These are phyloP conservation scores for Yarrowia sp. DNA, from an alignment of 805 yeast species.

Conservation along the genomic window DNA sequence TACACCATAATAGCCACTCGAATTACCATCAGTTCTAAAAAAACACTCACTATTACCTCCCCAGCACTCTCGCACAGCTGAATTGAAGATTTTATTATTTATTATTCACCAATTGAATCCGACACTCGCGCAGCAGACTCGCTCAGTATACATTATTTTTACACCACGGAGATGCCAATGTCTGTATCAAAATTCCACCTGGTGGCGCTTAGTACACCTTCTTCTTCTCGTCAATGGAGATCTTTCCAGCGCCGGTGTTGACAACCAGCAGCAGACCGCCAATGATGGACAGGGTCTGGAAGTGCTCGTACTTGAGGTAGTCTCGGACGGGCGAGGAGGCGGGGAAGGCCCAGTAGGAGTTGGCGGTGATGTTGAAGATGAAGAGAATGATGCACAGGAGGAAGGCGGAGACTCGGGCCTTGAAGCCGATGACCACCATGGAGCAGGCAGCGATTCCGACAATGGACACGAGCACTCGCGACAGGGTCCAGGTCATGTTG, in stretches of 20 bases:
- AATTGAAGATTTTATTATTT: no score
- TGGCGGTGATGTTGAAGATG: conserved; percentile 71
- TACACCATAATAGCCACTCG: no score
- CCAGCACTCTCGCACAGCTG: no score
- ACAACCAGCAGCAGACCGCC: conserved; percentile 91
- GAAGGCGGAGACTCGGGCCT: conserved; percentile 84
- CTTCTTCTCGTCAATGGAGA: conserved; percentile 92
- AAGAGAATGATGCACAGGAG: conserved; percentile 62
- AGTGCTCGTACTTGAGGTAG: conserved; percentile 85
- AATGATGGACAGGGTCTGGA: conserved; percentile 89
- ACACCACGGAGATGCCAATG: conserved; percentile 11
- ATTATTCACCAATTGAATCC: background rate
- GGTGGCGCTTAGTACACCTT: conserved; percentile 60
- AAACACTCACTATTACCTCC: no score
- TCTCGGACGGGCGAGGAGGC: conserved; percentile 76
- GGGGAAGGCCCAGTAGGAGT: conserved; percentile 85
- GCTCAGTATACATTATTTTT: conserved; percentile 12
- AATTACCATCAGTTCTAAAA: no score
- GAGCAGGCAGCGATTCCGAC: conserved; percentile 68
- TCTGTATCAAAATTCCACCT: conserved; percentile 16
- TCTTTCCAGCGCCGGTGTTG: conserved; percentile 94
- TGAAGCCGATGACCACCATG: conserved; percentile 86
- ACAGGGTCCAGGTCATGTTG: conserved; percentile 62
- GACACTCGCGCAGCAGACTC: no score
- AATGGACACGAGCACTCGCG: conserved; percentile 61